Percentiles rank a stretch among this genome's conserved stretches.
Evolutionary conservation across 345 rosid genomes (phyloP).

Genomic region (Melaleuca alternifolia): DNA sequence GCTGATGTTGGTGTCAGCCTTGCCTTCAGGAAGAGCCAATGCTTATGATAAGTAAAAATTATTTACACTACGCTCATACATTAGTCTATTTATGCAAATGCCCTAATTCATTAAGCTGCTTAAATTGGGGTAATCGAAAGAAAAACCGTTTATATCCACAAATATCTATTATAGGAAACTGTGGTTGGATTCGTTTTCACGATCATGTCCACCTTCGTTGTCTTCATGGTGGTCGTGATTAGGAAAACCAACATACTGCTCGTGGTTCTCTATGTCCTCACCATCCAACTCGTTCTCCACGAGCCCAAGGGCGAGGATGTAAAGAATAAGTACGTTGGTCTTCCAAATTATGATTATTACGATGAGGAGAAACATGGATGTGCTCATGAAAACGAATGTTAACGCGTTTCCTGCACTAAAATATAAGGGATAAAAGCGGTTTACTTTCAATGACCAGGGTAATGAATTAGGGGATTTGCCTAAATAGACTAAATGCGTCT

Average conservation of each 20-base stretch:
- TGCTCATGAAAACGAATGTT: conserved; percentile 10
- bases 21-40: conserved; percentile 17
- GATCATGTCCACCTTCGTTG: conserved; percentile 2
- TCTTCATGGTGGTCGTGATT: conserved; percentile 21
- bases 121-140: neutral
- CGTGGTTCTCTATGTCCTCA: conserved; percentile 1
- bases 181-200: conserved; percentile 16
- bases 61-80: neutral
- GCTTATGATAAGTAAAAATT: conserved; percentile 11
- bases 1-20: conserved; percentile 17
- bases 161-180: conserved; percentile 6
- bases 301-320: neutral
- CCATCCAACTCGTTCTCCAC: conserved; percentile 2
- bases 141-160: neutral
- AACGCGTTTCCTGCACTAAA: conserved; percentile 10
- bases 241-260: conserved; percentile 16
- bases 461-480: neutral
- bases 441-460: neutral
- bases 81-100: neutral
- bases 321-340: conserved; percentile 6
- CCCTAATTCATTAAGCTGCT: neutral
- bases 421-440: neutral
- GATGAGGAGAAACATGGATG: conserved; percentile 5
- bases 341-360: conserved; percentile 31
- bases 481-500: neutral